Evolutionary conservation across 352 stramenopile genomes (phyloP).

Genomic region (Pythium apleroticum): DNA sequence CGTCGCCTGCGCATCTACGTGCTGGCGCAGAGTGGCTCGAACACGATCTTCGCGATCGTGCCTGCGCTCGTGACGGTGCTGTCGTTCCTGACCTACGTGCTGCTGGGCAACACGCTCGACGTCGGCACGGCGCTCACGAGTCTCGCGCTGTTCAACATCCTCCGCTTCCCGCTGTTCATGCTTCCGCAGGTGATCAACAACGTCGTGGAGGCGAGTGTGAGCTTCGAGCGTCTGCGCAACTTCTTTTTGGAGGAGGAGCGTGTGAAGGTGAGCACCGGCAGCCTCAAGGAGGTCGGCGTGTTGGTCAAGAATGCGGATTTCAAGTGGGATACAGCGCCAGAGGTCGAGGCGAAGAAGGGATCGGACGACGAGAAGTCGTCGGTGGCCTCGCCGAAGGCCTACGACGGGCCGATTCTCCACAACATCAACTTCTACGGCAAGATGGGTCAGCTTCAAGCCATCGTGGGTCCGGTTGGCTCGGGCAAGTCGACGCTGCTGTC

Average conservation of each 20-base stretch:
- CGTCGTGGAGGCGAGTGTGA: conserved; percentile 86
- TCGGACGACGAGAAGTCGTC: conserved; percentile 45
- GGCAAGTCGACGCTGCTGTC: conserved; percentile 79
- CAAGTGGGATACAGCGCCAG: conserved; percentile 49
- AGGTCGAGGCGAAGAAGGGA: conserved; percentile 28
- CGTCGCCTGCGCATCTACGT: conserved; percentile 49
- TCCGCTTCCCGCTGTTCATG: conserved; percentile 96
- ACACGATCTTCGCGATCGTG: conserved; percentile 57
- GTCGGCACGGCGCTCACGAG: conserved; percentile 90
- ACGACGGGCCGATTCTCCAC: conserved; percentile 36
- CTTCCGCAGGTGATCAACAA: conserved; percentile 95
- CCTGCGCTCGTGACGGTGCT: conserved; percentile 87
- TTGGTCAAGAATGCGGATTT: conserved; percentile 59
- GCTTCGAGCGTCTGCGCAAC: conserved; percentile 56
- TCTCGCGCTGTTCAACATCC: conserved; percentile 93
- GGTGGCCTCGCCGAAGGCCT: conserved; percentile 36
- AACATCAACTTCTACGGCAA: conserved; percentile 74
- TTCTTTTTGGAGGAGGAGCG: conserved; percentile 76
- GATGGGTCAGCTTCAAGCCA: conserved; percentile 69
- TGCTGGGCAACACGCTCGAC: conserved; percentile 80
- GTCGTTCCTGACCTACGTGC: conserved; percentile 76
- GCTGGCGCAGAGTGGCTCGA: conserved; percentile 34
- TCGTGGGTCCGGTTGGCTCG: conserved; percentile 69
- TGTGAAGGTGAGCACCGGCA: conserved; percentile 66
- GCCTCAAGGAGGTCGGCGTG: conserved; percentile 71